These are phyloP conservation scores for Pestalotiopsis sp. DNA, from an alignment of 2,329 filamentous ascomycete genomes.

Conservation along the genomic window DNA sequence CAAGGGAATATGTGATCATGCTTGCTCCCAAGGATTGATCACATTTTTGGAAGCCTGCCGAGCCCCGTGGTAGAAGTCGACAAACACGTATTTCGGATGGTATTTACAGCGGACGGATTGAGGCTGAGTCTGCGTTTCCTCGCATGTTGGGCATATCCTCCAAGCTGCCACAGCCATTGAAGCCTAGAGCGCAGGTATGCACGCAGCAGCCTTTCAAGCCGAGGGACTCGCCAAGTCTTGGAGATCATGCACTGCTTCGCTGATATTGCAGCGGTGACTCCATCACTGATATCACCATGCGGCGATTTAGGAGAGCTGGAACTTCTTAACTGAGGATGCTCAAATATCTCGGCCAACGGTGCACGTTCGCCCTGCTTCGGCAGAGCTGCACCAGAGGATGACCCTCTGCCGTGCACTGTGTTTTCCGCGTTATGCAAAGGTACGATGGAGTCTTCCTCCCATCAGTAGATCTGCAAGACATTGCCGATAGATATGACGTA, in stretches of 20 bases:
- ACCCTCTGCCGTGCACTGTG: background rate
- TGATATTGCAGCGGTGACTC: too few relatives aligned
- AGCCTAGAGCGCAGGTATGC: background rate
- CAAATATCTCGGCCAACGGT: background rate
- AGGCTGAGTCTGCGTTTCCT: background rate
- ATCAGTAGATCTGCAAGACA: background rate
- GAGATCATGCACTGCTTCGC: background rate
- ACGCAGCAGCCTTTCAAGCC: background rate
- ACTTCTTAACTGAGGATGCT: background rate
- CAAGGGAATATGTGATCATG: slow-evolving; percentile 96
- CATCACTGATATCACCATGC: background rate
- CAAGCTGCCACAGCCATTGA: background rate
- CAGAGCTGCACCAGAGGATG: background rate
- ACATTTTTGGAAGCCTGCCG: background rate
- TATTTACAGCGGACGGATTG: background rate
- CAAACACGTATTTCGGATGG: background rate
- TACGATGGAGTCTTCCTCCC: background rate
- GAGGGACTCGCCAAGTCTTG: background rate
- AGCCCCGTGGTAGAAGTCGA: background rate
- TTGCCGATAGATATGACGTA: background rate
- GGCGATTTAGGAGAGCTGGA: background rate
- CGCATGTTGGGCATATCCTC: background rate
- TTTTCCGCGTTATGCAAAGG: background rate
- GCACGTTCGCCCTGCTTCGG: background rate
- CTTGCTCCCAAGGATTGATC: slow-evolving; percentile 57